Conservation (phyloP, 805 yeast genomes). For the Starmera caribaea region DNA sequence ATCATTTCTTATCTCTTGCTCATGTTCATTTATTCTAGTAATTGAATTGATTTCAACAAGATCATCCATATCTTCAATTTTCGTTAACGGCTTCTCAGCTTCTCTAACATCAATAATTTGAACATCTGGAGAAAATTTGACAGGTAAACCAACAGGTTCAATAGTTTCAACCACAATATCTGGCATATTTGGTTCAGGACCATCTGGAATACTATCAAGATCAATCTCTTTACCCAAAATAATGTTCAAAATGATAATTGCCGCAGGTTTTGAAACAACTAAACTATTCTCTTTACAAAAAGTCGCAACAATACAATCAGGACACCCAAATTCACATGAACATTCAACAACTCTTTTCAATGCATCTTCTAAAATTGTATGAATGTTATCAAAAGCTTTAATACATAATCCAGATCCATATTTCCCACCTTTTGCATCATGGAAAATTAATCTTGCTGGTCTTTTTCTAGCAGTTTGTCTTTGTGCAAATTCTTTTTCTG, state of each 20-base stretch:
- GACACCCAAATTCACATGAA: constrained; percentile 58
- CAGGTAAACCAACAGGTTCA: constrained; percentile 40
- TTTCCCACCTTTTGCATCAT: constrained; percentile 76
- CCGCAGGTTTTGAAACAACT: constrained; percentile 84
- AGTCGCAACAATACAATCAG: constrained; percentile 77
- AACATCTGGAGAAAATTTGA: constrained; percentile 54
- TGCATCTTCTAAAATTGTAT: constrained; percentile 53
- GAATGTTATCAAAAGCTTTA: constrained; percentile 72
- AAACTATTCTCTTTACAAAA: constrained; percentile 73
- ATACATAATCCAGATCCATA: constrained; percentile 72
- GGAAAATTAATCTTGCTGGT: constrained; percentile 81
- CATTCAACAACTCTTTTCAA: constrained; percentile 53
- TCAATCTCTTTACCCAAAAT: constrained; percentile 48
- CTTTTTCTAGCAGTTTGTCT: constrained; percentile 62
- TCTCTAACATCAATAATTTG: constrained; percentile 36
- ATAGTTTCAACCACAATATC: constrained; percentile 60
- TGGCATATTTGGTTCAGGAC: constrained; percentile 75
- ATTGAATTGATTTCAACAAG: constrained; percentile 8
- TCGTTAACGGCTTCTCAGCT: constrained; percentile 9
- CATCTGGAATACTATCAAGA: constrained; percentile 40
- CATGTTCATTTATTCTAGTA: constrained; percentile 8
- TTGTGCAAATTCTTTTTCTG: constrained; percentile 87
- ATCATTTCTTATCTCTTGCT: neutral
- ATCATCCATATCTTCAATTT: constrained; percentile 6
- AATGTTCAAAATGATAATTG: constrained; percentile 53